Evolutionary conservation across 2,329 filamentous ascomycete genomes (phyloP), one percentile per base, ranked within the genome.

Genomic region (Colletotrichum sublineola): DNA sequence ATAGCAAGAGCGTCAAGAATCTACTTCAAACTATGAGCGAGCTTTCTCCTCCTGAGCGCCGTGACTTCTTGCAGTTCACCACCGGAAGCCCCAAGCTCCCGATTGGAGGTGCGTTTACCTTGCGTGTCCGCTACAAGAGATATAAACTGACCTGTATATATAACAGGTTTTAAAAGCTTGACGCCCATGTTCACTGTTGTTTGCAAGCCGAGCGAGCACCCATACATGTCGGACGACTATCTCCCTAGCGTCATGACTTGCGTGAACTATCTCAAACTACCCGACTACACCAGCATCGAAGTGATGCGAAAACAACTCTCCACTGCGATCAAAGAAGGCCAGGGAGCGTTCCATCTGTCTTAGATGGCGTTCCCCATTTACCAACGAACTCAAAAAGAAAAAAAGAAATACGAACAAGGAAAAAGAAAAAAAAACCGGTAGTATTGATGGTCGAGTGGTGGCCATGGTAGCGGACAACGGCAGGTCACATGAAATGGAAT

Each of bases 181-280:
- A 98, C 95, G 2, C 96, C 96, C 29, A 98, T 98, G 92, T 98
- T 99, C 81, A 99, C 96, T 3, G 96, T 99, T 74, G 96, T 99
- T 55, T 98, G 96, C 88, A 98, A 98, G 82, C 96, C 96, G n/a
- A 97, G 94, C 81, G 96, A 99, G 80, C 91, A 94, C 20, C 96
- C 96, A 1, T 96, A 95, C 81, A 93, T 92, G 4, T 96, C 96
- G 5, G 96, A 99, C 79, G 96, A 99, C 84, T 99, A 98, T 79
- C 88, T 99, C n/a, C 96, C 97, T 15, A 98, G 95, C 80, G 97
- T 99, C 81, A 99, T 99, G 97, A 99, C 97, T 14, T 99, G 97
- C 81, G 96, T 97, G 83, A 99, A 99, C 82, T 99, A 99, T 81
- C 90, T 99, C 78, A 99, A 99, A 84, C 88, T 99, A 79, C 96